Evolutionary conservation across 2,329 filamentous ascomycete species (phyloP).

Genomic region (Ceratocystis cubensis): DNA sequence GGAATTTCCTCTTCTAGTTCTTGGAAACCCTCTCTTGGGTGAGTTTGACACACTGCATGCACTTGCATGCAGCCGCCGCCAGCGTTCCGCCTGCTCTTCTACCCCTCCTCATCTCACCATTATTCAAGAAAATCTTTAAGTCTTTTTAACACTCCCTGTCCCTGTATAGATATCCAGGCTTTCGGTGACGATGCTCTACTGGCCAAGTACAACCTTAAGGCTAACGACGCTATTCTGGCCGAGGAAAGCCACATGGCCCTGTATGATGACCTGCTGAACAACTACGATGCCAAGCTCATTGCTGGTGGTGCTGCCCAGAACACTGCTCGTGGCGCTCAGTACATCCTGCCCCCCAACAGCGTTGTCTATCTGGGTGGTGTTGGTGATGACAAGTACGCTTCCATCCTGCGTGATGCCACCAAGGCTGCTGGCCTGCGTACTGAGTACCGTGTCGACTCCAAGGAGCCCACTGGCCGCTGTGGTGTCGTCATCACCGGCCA

Average conservation of each 20-base stretch:
- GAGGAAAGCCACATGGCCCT: constrained; percentile 80
- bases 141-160: constrained; percentile 9
- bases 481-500: constrained; percentile 94
- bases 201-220: constrained; percentile 84
- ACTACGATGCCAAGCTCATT: constrained; percentile 86
- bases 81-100: neutral
- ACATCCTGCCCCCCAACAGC: constrained; percentile 79
- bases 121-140: neutral
- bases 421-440: constrained; percentile 78
- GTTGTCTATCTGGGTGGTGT: constrained; percentile 90
- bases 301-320: constrained; percentile 96
- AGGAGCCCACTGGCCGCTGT: constrained; percentile 78
- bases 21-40: constrained; percentile 97
- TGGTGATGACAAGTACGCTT: constrained; percentile 89
- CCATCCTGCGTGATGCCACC: constrained; percentile 75
- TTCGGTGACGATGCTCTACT: constrained; percentile 70
- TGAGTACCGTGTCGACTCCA: constrained; percentile 84
- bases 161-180: constrained; percentile 70
- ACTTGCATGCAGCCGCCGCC: neutral
- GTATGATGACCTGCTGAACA: constrained; percentile 87
- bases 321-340: constrained; percentile 90
- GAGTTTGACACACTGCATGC: constrained; percentile 28
- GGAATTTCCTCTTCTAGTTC: constrained; percentile 77
- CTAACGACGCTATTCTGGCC: constrained; percentile 94
- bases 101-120: neutral